phyloP scores from a whole-genome alignment of 495 filamentous ascomycete genomes.

The Pseudotulostoma volvatum region DNA sequence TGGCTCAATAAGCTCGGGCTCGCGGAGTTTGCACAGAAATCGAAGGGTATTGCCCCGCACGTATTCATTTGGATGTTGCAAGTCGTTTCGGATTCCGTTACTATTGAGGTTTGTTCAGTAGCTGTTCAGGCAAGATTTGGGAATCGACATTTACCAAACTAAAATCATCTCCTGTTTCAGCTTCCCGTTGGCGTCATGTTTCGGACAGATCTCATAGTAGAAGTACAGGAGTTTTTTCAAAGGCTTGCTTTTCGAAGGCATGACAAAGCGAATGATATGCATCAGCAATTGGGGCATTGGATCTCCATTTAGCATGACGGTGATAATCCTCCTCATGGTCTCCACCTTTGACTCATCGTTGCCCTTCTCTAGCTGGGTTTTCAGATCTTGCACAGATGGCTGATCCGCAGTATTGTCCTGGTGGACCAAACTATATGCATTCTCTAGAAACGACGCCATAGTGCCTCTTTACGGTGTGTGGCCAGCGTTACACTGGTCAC shows the following conservation, averaged over 20 bases:
- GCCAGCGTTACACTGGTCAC: background rate
- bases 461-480: slow-evolving; percentile 26
- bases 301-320: slow-evolving; percentile 95
- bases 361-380: slow-evolving; percentile 90
- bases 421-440: slow-evolving; percentile 86
- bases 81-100: slow-evolving; percentile 93
- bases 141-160: slow-evolving; percentile 58
- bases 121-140: background rate
- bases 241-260: slow-evolving; percentile 92
- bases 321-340: slow-evolving; percentile 95
- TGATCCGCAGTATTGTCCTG: slow-evolving; percentile 89
- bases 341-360: slow-evolving; percentile 93
- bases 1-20: slow-evolving; percentile 91
- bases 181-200: slow-evolving; percentile 79
- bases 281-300: slow-evolving; percentile 90
- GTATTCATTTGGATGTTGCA: slow-evolving; percentile 97
- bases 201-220: slow-evolving; percentile 98
- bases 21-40: slow-evolving; percentile 90
- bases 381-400: slow-evolving; percentile 77
- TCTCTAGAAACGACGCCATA: slow-evolving; percentile 92
- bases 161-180: slow-evolving; percentile 99
- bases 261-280: slow-evolving; percentile 99
- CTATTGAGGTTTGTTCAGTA: slow-evolving; percentile 24
- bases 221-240: slow-evolving; percentile 98
- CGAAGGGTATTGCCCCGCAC: slow-evolving; percentile 91